These are phyloP conservation scores for Zygosaccharomyces bisporus DNA, from an alignment of 805 yeast species.

Conservation along the genomic window DNA sequence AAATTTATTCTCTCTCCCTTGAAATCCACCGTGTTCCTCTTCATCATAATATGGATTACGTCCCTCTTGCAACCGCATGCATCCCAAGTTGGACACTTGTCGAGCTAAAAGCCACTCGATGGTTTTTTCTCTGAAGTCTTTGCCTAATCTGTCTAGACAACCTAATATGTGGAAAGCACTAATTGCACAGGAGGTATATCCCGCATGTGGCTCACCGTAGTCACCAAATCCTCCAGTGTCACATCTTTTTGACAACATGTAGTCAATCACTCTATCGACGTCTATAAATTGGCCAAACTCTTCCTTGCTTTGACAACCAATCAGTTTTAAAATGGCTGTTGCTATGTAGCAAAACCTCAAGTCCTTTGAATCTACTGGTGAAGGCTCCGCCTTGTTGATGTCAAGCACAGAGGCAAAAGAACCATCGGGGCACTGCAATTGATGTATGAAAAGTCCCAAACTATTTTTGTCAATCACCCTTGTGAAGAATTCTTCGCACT, in stretches of 20 bases:
- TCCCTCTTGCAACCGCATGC: constrained; percentile 19
- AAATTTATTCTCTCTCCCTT: constrained; percentile 80
- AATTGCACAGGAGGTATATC: constrained; percentile 80
- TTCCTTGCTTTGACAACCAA: constrained; percentile 32
- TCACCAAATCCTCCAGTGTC: constrained; percentile 72
- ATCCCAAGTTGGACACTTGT: constrained; percentile 41
- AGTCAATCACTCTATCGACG: constrained; percentile 37
- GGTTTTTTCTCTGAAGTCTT: constrained; percentile 39
- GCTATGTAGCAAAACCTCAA: constrained; percentile 75
- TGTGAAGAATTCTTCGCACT: constrained; percentile 42
- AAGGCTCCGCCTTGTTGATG: constrained; percentile 31
- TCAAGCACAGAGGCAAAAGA: constrained; percentile 50
- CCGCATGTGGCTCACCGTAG: constrained; percentile 73
- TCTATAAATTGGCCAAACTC: constrained; percentile 42
- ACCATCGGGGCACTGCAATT: constrained; percentile 62
- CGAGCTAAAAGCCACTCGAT: constrained; percentile 60
- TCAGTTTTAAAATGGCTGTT: constrained; percentile 51
- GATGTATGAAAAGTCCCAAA: constrained; percentile 51
- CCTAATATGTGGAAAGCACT: constrained; percentile 50
- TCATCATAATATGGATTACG: constrained; percentile 40
- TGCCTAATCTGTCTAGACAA: constrained; percentile 21
- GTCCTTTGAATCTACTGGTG: constrained; percentile 57
- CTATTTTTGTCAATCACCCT: constrained; percentile 38
- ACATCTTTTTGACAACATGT: constrained; percentile 37
- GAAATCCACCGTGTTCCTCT: constrained; percentile 70